Percentiles rank a stretch among this genome's conserved stretches.
These are phyloP conservation scores for Paxillus rubicundulus DNA, from an alignment of 768 basidiomycete species.

Conservation along the genomic window DNA sequence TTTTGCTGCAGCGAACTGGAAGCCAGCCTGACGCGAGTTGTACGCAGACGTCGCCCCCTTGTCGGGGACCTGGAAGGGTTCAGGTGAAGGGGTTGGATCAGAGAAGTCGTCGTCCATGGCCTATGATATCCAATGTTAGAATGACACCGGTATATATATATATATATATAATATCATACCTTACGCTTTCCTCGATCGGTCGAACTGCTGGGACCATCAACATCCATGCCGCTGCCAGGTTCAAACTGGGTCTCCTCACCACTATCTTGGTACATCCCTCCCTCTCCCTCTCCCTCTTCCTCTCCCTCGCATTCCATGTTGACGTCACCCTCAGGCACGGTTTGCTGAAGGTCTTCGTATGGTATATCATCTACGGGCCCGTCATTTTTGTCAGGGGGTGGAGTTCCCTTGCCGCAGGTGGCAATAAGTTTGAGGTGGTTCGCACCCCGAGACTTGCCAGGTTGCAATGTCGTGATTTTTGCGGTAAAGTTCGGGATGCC, in stretches of 20 bases:
- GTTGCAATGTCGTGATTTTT: not conserved
- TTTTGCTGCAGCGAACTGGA: not conserved
- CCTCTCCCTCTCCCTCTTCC: no score
- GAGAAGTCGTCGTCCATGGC: no score
- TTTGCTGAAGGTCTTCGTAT: not conserved
- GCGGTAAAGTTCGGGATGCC: no score
- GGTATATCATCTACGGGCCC: not conserved
- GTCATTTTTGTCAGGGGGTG: no score
- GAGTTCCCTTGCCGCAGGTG: no score
- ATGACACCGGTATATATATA: not conserved
- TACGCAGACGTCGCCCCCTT: not conserved
- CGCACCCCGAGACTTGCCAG: not conserved
- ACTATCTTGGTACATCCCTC: no score
- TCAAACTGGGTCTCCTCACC: no score
- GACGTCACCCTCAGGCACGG: not conserved
- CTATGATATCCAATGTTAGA: no score
- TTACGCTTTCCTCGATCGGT: not conserved
- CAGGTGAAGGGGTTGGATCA: not conserved
- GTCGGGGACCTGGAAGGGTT: not conserved
- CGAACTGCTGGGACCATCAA: not conserved
- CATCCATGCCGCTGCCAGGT: no score
- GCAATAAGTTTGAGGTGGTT: no score
- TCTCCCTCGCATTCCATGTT: no score
- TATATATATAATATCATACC: not conserved
- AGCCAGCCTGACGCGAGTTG: no score